Base-by-base conservation (phyloP, 192 early-diverging fungal species). In the Phycomyces nitens region DNA sequence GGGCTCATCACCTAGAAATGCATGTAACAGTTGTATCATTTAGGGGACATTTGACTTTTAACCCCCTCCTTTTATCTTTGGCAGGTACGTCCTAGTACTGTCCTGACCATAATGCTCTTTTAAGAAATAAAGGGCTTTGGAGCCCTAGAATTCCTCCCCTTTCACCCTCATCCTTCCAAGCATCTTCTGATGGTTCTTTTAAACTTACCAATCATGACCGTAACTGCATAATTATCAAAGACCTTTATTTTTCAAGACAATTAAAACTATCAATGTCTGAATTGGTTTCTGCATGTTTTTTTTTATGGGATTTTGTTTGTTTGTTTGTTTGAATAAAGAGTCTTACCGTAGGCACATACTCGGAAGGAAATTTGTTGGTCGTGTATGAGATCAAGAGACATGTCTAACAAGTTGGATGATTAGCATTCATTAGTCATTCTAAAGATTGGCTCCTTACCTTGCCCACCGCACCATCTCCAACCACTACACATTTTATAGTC, bases 141-240 rank as follows among this genome's bases (percentile, higher is more conserved):
- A 34, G 7, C 29, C 29, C 7, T 34, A 5, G 29, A 7, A 34
- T 34, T 5, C n/a, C n/a, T n/a, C n/a, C n/a, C n/a, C n/a, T n/a
- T n/a, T n/a, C n/a, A n/a, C n/a, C n/a, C n/a, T n/a, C n/a, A n/a
- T n/a, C n/a, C n/a, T n/a, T n/a, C 29, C 7, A 34, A 34, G 7
- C 29, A 7, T 34, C 29, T 34, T 34, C 29, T 34, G 2, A 34
- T 47, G 44, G 44, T 14, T 47, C 12, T 1, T 47, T 47, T 47
- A n/a, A 47, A n/a, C 18, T 47, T 47, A 47, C 44, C 94, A 80
- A 96, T 95, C 93, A 96, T 97, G 64, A 97, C 93, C 4, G 93
- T 95, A 21, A 95, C 94, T 57, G 93, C 92, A 83, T 97, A 97
- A 77, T 97, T 96, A 79, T 96, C 94, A 82, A 96, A 96, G 21